Evolutionary conservation across 1,284 basidiomycete species (phyloP).

Genomic region (Moesziomyces globuligerus): DNA sequence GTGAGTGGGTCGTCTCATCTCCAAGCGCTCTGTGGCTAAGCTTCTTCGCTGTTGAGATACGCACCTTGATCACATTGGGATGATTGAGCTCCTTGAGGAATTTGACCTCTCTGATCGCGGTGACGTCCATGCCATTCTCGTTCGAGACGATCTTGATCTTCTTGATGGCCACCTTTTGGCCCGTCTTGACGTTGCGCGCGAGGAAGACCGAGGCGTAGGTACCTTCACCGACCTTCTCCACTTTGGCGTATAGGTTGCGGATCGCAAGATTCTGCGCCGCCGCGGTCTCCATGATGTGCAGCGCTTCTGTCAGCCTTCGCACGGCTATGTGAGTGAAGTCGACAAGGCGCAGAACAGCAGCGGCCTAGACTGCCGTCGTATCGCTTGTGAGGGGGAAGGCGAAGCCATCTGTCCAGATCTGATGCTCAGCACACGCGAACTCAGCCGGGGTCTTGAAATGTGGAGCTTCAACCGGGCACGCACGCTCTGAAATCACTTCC

Average conservation of each 20-base stretch:
- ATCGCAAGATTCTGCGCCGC: conserved; percentile 53
- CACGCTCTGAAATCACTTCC: neutral
- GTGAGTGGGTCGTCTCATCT: neutral
- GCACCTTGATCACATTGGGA: conserved; percentile 91
- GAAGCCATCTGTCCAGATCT: too few species aligned
- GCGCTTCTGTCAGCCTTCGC: neutral
- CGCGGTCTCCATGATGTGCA: conserved; percentile 61
- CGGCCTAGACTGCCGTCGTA: too few species aligned
- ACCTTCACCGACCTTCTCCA: conserved; percentile 78
- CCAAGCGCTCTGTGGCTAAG: too few species aligned
- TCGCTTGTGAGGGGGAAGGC: neutral
- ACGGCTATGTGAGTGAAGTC: neutral
- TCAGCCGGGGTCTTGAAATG: neutral
- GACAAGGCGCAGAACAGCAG: neutral
- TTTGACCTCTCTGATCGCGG: conserved; percentile 97
- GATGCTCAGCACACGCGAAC: neutral
- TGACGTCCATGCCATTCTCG: conserved; percentile 96
- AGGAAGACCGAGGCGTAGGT: conserved; percentile 91
- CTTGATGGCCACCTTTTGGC: conserved; percentile 90
- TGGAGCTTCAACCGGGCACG: neutral
- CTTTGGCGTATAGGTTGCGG: conserved; percentile 51
- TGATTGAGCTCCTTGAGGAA: conserved; percentile 93
- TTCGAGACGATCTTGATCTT: conserved; percentile 76
- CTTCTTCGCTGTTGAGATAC: conserved; percentile 1
- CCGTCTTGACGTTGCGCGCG: conserved; percentile 74